A percentile compares a stretch with the other conserved stretches of the same genome.
phyloP scores from a whole-genome alignment of 2,329 filamentous ascomycete genomes.

The Aspergillus sp. region DNA sequence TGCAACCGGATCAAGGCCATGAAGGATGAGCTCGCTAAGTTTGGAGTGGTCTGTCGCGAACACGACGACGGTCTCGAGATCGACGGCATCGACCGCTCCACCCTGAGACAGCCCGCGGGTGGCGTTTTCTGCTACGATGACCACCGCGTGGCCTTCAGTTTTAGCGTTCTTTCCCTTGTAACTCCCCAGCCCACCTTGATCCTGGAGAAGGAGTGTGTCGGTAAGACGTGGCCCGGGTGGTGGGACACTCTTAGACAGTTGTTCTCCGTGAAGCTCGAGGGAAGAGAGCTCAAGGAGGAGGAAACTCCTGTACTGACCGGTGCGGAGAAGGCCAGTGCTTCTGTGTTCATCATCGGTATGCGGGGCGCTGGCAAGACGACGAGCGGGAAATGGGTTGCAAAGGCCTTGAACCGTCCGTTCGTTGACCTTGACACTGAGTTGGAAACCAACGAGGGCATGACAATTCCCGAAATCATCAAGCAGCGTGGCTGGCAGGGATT shows the following conservation, averaged over 20 bases:
- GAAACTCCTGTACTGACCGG: conserved; percentile 36
- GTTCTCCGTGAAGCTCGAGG: conserved; percentile 74
- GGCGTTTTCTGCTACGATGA: conserved; percentile 94
- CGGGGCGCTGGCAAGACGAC: conserved; percentile 96
- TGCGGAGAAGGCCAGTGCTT: conserved; percentile 50
- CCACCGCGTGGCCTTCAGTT: conserved; percentile 97
- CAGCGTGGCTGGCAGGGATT: conserved; percentile 84
- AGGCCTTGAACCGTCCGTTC: conserved; percentile 70
- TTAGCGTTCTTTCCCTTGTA: conserved; percentile 79
- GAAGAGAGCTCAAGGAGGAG: conserved; percentile 58
- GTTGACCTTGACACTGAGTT: conserved; percentile 86
- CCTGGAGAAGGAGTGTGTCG: conserved; percentile 86
- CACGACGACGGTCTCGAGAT: conserved; percentile 87
- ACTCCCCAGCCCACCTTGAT: conserved; percentile 71
- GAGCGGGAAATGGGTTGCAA: conserved; percentile 79
- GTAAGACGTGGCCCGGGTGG: conserved; percentile 98
- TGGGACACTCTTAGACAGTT: conserved; percentile 83
- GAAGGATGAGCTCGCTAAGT: conserved; percentile 91
- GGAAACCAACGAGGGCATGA: conserved; percentile 68
- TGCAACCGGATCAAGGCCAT: conserved; percentile 96
- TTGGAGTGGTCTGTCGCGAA: conserved; percentile 80
- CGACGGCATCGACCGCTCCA: conserved; percentile 54
- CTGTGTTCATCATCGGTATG: conserved; percentile 96
- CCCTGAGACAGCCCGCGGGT: conserved; percentile 55
- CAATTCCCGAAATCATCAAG: conserved; percentile 83